A percentile compares a stretch with the other conserved stretches of the same genome.
Evolutionary conservation across 345 rosid species (phyloP).

Genomic region (Populus nigra): DNA sequence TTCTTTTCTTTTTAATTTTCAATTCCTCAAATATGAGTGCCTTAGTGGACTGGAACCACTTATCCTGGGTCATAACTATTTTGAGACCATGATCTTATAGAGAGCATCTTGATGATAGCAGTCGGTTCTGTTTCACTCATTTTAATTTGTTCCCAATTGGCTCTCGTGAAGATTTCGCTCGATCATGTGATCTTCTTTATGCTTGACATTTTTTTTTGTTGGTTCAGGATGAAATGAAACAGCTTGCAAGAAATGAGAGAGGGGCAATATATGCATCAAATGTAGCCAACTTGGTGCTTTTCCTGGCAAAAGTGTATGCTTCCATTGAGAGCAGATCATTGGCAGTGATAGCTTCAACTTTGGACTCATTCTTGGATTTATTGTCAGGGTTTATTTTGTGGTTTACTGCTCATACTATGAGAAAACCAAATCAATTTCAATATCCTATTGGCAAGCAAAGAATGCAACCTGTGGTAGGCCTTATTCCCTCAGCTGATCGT

Average conservation of each 20-base stretch:
- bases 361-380: constrained; percentile 43
- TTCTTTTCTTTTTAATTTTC: no score
- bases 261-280: constrained; percentile 40
- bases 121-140: background rate
- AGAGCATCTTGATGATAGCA: no score
- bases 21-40: background rate
- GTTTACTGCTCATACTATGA: constrained; percentile 45
- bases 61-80: background rate
- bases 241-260: constrained; percentile 32
- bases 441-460: constrained; percentile 52
- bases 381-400: constrained; percentile 48
- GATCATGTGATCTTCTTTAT: background rate
- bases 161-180: background rate
- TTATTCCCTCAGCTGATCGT: background rate
- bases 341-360: constrained; percentile 46
- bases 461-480: constrained; percentile 47
- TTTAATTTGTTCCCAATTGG: background rate
- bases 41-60: background rate
- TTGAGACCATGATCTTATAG: background rate
- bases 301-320: constrained; percentile 39
- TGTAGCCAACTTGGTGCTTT: constrained; percentile 43
- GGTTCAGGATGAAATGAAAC: constrained; percentile 30
- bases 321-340: constrained; percentile 30
- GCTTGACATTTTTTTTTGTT: background rate
- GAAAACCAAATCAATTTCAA: constrained; percentile 31